Base-by-base conservation (phyloP, 2,329 filamentous ascomycete genomes). In the Fusarium heterosporum region DNA sequence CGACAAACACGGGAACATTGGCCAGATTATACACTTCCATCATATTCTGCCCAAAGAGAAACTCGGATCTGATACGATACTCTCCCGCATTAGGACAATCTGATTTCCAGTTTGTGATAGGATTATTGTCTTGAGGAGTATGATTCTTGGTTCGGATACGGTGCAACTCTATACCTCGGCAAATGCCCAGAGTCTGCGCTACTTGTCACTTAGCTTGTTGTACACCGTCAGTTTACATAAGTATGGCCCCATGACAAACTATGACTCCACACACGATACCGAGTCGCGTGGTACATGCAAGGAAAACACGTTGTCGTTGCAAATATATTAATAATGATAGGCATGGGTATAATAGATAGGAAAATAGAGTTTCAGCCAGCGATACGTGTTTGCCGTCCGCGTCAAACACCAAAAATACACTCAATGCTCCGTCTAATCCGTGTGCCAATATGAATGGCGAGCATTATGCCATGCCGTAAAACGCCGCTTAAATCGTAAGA, bases 401-500 rank as follows among this genome's bases (percentile, higher is more conserved):
- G 40, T 61, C 39, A 40, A 53, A 49, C 62, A 30, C 45, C 51
- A 50, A 68, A 42, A 28, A 39, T 42, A 39, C 22, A 45, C 41
- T 42, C 40, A 39, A 39, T 68, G 50, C 53, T 54, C 59, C 64
- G 51, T 59, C 47, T 51, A 53, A 56, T 52, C 32, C 42, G 32
- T 61, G 47, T 45, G 36, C 57, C 46, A 64, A 56, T 50, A 28
- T 59, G 36, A 50, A 60, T n/a, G 53, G 30, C 36, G 46, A 47
- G 28, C 30, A 56, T 41, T 16, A 65, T 56, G 28, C 55, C 47
- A n/a, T n/a, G n/a, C n/a, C n/a, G 16, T 48, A 36, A 22, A 67
- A 67, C 64, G 64, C 64, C 64, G 54, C 64, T 46, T 61, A 36
- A 50, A 45, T 67, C 64, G 55, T 65, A 39, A 65, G 41, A 45